phyloP scores from a whole-genome alignment of 495 filamentous ascomycete genomes.

The Bathelium albidoporum region DNA sequence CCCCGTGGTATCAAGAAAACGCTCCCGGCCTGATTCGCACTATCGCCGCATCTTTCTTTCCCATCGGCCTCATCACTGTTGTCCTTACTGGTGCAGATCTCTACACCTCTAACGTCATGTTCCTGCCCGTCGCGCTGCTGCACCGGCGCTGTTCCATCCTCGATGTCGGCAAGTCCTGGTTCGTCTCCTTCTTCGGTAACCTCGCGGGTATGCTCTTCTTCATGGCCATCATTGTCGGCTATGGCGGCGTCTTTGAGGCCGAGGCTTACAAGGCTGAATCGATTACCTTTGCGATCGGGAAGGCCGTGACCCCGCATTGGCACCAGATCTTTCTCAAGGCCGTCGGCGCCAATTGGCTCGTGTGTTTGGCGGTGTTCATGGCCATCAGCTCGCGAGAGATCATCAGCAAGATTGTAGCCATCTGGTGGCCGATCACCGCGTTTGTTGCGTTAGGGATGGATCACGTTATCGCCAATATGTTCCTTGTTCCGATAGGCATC shows the following conservation, averaged over 20 bases:
- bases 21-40: conserved; percentile 48
- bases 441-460: conserved; percentile 51
- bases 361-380: conserved; percentile 50
- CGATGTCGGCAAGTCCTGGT: conserved; percentile 44
- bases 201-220: conserved; percentile 51
- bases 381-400: conserved; percentile 45
- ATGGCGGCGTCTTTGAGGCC: conserved; percentile 47
- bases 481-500: conserved; percentile 49
- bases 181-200: conserved; percentile 50
- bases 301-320: conserved; percentile 45
- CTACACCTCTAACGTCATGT: conserved; percentile 52
- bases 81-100: conserved; percentile 49
- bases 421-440: conserved; percentile 52
- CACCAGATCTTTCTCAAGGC: conserved; percentile 51
- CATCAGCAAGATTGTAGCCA: conserved; percentile 46
- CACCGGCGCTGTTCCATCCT: conserved; percentile 40
- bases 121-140: conserved; percentile 42
- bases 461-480: conserved; percentile 58
- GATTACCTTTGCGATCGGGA: conserved; percentile 42
- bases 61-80: conserved; percentile 48
- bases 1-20: conserved; percentile 52
- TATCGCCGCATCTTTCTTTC: conserved; percentile 45
- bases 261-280: conserved; percentile 41
- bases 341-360: conserved; percentile 54
- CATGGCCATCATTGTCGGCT: conserved; percentile 47